Evolutionary conservation across 2,329 filamentous ascomycete genomes (phyloP).

Genomic region (Pseudogymnoascus pannorum): DNA sequence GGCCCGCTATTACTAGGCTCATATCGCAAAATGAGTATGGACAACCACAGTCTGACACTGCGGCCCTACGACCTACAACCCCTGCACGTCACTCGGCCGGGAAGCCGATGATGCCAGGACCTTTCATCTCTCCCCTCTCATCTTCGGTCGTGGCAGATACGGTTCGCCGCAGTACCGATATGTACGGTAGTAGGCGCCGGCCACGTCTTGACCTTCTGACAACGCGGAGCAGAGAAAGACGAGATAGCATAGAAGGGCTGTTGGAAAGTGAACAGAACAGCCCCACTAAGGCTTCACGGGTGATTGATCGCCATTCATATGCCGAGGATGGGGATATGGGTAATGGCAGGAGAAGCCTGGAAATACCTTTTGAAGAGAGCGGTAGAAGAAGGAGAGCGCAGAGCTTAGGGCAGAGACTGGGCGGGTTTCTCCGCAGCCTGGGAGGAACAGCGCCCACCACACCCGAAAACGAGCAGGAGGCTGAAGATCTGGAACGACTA

Average conservation of each 20-base stretch:
- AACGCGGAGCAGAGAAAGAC: neutral
- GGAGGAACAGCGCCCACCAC: conserved; percentile 1
- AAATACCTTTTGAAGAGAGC: neutral
- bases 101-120: conserved; percentile 47
- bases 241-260: neutral
- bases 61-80: conserved; percentile 31
- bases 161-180: conserved; percentile 47
- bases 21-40: conserved; percentile 24
- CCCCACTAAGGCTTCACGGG: neutral
- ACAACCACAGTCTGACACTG: conserved; percentile 31
- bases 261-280: neutral
- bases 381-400: neutral
- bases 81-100: conserved; percentile 41
- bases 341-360: conserved; percentile 1
- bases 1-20: conserved; percentile 21
- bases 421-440: neutral
- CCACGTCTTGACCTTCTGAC: conserved; percentile 10
- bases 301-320: neutral
- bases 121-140: conserved; percentile 52
- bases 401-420: conserved; percentile 3
- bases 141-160: conserved; percentile 58
- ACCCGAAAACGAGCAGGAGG: neutral
- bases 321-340: neutral
- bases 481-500: neutral
- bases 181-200: conserved; percentile 11